These are phyloP conservation scores for Microsporum canis DNA, from an alignment of 2,329 filamentous ascomycete genomes.

Conservation along the genomic window DNA sequence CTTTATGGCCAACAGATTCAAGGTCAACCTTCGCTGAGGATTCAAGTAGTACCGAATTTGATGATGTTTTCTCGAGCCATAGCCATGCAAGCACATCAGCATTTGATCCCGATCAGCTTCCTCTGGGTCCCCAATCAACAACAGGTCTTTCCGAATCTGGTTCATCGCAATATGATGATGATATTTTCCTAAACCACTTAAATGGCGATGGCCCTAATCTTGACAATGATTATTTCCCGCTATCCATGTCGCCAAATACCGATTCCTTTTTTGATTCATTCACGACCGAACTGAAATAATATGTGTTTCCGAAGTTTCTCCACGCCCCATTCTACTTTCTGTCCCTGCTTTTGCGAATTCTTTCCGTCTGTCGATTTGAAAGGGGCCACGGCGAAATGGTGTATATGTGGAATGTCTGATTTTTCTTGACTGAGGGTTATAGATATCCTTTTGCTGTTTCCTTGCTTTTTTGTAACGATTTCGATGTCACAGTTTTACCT, in stretches of 20 bases:
- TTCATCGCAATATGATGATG: conserved; percentile 26
- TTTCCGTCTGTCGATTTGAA: background rate
- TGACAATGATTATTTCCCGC: conserved; percentile 7
- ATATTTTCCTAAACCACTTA: conserved; percentile 25
- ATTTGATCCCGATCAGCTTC: conserved; percentile 24
- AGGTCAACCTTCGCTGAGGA: conserved; percentile 27
- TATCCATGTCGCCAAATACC: conserved; percentile 10
- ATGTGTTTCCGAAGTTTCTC: background rate
- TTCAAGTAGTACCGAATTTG: conserved; percentile 27
- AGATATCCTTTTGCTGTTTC: conserved; percentile 2
- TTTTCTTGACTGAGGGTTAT: background rate
- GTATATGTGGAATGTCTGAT: background rate
- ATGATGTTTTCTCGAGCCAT: conserved; percentile 30
- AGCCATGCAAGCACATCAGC: conserved; percentile 21
- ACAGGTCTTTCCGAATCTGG: conserved; percentile 28
- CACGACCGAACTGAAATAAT: conserved; percentile 4
- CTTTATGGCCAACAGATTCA: conserved; percentile 28
- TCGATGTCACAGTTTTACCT: conserved; percentile 3
- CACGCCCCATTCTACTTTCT: background rate
- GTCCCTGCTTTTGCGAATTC: background rate
- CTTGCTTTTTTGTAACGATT: background rate
- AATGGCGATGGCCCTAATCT: conserved; percentile 5
- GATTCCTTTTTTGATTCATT: conserved; percentile 13
- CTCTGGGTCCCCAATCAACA: conserved; percentile 22
- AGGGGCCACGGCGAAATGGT: conserved; percentile 2